Conservation (phyloP, 1,284 basidiomycete species). For the Naganishia sp. region DNA sequence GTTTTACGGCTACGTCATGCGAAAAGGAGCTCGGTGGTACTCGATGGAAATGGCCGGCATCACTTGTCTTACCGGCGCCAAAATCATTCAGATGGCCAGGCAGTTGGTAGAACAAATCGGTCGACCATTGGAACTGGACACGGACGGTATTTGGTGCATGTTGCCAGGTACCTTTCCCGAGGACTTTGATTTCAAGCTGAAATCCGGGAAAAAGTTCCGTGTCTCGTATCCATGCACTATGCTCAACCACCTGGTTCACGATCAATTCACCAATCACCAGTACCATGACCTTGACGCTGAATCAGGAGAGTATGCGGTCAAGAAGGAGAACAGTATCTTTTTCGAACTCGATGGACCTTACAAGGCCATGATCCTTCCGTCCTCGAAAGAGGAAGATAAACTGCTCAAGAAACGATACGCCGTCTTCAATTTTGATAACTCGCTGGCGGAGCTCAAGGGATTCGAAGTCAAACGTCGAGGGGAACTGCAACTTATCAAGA, state of each 20-base stretch:
- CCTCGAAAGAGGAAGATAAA: conserved; percentile 99
- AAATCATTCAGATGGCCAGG: conserved; percentile 99
- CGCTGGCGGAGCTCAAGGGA: conserved; percentile 94
- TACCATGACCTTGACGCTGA: conserved; percentile 90
- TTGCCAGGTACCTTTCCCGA: conserved; percentile 96
- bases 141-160: conserved; percentile 99
- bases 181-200: conserved; percentile 92
- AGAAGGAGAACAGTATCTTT: conserved; percentile 99
- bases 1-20: conserved; percentile 99
- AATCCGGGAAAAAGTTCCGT: conserved; percentile 80
- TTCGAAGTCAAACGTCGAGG: conserved; percentile 99
- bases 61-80: conserved; percentile 97
- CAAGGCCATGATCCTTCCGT: conserved; percentile 98
- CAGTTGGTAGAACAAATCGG: conserved; percentile 97
- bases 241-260: conserved; percentile 97
- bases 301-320: conserved; percentile 80
- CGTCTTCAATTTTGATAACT: conserved; percentile 98
- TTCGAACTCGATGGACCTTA: conserved; percentile 99
- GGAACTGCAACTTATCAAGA: conserved; percentile 98
- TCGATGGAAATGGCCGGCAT: conserved; percentile 99
- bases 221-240: conserved; percentile 99
- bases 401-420: conserved; percentile 98
- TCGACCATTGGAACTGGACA: conserved; percentile 94
- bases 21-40: conserved; percentile 98
- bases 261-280: conserved; percentile 94